Base-by-base conservation (phyloP, 768 basidiomycete genomes). In the Tylopilus vinaceipallidus region DNA sequence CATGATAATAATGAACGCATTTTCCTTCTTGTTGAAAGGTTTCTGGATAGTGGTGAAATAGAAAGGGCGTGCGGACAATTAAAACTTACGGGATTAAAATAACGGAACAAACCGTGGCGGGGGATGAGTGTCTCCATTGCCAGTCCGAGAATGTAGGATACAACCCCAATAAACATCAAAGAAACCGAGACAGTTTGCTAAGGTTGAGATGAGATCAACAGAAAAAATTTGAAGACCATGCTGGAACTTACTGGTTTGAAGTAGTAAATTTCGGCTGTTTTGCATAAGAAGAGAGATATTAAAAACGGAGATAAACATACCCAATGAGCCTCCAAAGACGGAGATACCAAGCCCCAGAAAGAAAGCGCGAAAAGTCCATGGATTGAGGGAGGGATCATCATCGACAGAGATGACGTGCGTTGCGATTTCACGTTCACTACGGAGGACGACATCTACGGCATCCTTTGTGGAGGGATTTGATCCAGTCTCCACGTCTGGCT, bases 11-110 rank as follows among this genome's bases (percentile, higher is more conserved):
- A 81, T 75, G 53, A 81, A 79, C 0, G 78, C 77, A 60, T 78
- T 77, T 58, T 82, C 80, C 49, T 81, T 81, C 62, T 77, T 81
- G 61, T 81, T 81, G 64, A 80, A 81, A 3, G 80, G 76, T 22
- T 75, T 72, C 79, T 80, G n/a, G 24, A n/a, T 19, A 35, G 36
- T 8, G 16, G 22, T 50, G 19, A 54, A 57, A 24, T 14, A 29
- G 43, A 46, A 7, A n/a, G 9, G n/a, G 20, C 2, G 0, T 6
- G 11, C 16, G 26, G 19, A n/a, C 39, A 13, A 14, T 20, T 19
- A 10, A 35, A 30, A 1, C 46, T 29, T n/a, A 64, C 73, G 16
- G 80, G 81, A 54, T 82, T 82, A 7, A 82, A 70, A 51, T 73
- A 75, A 12, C 73, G 74, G 57, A 81, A 70, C 17, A 69, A 35